Base-by-base conservation (phyloP, 2,329 filamentous ascomycete species). In the Ilyonectria robusta region DNA sequence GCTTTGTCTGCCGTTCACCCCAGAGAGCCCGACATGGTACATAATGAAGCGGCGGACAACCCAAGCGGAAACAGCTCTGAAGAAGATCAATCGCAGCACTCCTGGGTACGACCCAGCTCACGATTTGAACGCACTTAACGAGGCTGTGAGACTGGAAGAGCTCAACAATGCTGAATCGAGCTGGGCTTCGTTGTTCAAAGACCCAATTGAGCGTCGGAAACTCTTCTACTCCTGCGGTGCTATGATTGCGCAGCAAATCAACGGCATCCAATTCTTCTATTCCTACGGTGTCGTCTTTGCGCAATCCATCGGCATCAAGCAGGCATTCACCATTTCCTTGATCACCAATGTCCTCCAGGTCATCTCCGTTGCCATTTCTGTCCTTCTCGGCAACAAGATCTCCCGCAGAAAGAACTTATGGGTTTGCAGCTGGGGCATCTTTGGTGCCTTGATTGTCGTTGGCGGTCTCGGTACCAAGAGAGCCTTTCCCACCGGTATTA, bases 171-270 rank as follows among this genome's bases (percentile, higher is more conserved):
- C 68, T 4, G 68, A 77, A 53, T 81, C 81, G 1, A 77, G 75
- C 37, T 84, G 82, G 83, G 35, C 57, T 4, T 75, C 76, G 0
- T 73, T 84, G 2, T 5, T 84, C 62, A 73, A 62, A 1, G 81
- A 84, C 50, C 82, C 82, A 0, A 76, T 84, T 47, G 82, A 84
- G 70, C 77, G 82, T 15, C 77, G 81, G 10, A 84, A 84, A 69
- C 70, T 84, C 23, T 72, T 84, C 40, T 84, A 78, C 66, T 78
- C 80, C 6, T 77, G 74, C 42, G 82, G 82, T 29, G 81, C 79
- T 48, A 78, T 84, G 76, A 75, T 80, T 51, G 78, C 80, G 1
- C 81, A 83, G 60, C 82, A 84, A 11, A 46, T 46, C 44, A 46
- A 46, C 19, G n/a, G 44, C 44, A 23, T 46, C 19, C 44, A 21